These are phyloP conservation scores for Mortierella sp. DNA, from an alignment of 371 early-diverging fungal species.

Conservation along the genomic window DNA sequence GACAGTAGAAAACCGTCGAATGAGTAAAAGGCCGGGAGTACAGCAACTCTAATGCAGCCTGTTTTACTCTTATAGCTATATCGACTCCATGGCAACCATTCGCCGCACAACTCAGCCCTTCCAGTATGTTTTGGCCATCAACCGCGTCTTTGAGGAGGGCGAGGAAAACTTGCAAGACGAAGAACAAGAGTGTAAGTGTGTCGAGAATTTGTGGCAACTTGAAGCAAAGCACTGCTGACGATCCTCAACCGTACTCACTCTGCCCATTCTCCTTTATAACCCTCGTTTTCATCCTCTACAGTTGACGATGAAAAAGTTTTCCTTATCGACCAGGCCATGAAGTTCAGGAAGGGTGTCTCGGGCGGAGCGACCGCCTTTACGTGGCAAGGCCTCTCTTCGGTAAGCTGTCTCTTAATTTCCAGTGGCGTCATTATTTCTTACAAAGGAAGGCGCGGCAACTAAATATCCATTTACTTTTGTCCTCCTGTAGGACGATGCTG, in stretches of 20 bases:
- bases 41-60: not conserved
- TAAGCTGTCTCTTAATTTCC: conserved; percentile 20
- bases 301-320: conserved; percentile 69
- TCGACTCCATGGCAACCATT: conserved; percentile 71
- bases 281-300: not conserved
- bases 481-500: conserved; percentile 44
- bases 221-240: not conserved
- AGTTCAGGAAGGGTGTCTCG: conserved; percentile 58
- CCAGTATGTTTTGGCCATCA: conserved; percentile 76
- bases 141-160: conserved; percentile 81
- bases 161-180: conserved; percentile 71
- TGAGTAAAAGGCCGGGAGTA: not conserved
- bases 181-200: conserved; percentile 45
- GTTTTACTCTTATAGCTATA: conserved; percentile 50
- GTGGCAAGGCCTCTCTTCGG: conserved; percentile 51
- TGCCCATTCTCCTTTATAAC: not conserved
- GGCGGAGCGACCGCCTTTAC: conserved; percentile 49
- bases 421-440: conserved; percentile 45
- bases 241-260: not conserved
- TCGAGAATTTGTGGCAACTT: not conserved
- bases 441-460: conserved; percentile 3
- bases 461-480: not conserved
- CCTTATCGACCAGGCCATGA: conserved; percentile 67
- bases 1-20: not conserved
- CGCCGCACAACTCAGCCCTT: conserved; percentile 66